A percentile compares a stretch with the other conserved stretches of the same genome.
These are phyloP conservation scores for Tolypocladium album DNA, from an alignment of 2,329 filamentous ascomycete species.

Conservation along the genomic window DNA sequence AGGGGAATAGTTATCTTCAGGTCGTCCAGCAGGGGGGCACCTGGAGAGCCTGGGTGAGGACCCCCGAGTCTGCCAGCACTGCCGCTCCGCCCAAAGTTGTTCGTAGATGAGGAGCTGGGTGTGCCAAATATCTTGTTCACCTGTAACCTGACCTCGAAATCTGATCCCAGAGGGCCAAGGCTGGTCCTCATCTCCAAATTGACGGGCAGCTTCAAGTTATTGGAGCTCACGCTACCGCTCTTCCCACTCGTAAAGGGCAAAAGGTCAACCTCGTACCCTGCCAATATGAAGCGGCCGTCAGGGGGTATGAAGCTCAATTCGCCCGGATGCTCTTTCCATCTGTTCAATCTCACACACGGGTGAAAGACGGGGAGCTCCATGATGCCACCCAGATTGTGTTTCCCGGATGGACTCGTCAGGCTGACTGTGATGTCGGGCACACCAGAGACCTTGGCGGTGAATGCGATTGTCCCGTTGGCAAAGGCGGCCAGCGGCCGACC, in stretches of 20 bases:
- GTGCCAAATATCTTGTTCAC: slow-evolving; percentile 54
- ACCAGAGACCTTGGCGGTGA: slow-evolving; percentile 90
- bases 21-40: slow-evolving; percentile 59
- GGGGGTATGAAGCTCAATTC: slow-evolving; percentile 94
- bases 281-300: slow-evolving; percentile 86
- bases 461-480: slow-evolving; percentile 85
- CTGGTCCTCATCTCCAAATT: slow-evolving; percentile 72
- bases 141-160: slow-evolving; percentile 79
- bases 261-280: slow-evolving; percentile 88
- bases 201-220: slow-evolving; percentile 70
- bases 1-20: slow-evolving; percentile 70
- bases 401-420: slow-evolving; percentile 72
- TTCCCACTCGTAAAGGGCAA: slow-evolving; percentile 58
- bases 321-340: slow-evolving; percentile 81
- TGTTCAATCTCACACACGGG: slow-evolving; percentile 81
- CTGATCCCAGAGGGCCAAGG: slow-evolving; percentile 62
- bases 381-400: slow-evolving; percentile 60
- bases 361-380: slow-evolving; percentile 91
- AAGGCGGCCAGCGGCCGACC: slow-evolving; percentile 79
- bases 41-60: slow-evolving; percentile 41
- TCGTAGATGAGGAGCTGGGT: slow-evolving; percentile 21
- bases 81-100: slow-evolving; percentile 29
- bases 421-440: slow-evolving; percentile 81
- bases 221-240: slow-evolving; percentile 41
- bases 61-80: slow-evolving; percentile 29